phyloP scores from a whole-genome alignment of 1,284 basidiomycete genomes.

The Fomes fomentarius region DNA sequence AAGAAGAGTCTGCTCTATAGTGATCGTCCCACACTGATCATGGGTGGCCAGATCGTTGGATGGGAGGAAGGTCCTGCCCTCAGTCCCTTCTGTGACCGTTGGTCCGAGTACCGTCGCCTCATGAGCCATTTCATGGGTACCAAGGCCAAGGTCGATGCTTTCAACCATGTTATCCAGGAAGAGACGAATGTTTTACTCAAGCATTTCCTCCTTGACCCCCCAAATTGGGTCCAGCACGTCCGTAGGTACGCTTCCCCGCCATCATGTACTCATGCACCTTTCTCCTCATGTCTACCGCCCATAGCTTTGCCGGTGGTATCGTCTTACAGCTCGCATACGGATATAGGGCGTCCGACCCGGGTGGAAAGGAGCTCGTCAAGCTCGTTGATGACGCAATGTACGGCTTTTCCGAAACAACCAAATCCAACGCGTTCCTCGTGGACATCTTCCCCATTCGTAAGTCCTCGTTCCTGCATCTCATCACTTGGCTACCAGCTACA shows the following conservation, averaged over 20 bases:
- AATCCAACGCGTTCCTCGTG: constrained; percentile 30
- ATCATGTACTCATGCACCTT: not conserved
- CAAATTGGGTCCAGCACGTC: constrained; percentile 21
- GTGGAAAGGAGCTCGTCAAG: constrained; percentile 34
- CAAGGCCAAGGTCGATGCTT: constrained; percentile 23
- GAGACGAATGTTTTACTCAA: constrained; percentile 24
- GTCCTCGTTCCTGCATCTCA: not conserved
- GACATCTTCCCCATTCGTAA: constrained; percentile 30
- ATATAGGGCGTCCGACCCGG: constrained; percentile 30
- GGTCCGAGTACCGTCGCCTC: constrained; percentile 58
- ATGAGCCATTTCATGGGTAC: constrained; percentile 31
- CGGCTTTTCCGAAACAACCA: constrained; percentile 28
- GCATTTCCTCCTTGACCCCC: constrained; percentile 22
- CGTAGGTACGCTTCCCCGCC: constrained; percentile 27
- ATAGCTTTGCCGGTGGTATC: constrained; percentile 33
- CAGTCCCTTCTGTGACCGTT: constrained; percentile 60
- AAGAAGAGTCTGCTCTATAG: constrained; percentile 69
- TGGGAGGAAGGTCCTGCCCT: constrained; percentile 68
- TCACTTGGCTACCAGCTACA: not conserved
- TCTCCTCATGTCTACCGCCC: not conserved
- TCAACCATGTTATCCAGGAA: constrained; percentile 22
- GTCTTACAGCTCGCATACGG: constrained; percentile 38
- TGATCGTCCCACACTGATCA: constrained; percentile 54
- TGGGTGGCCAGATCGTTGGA: constrained; percentile 55
- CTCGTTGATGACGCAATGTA: constrained; percentile 33